Conservation (phyloP, 306 rosid genomes). For the Luffa aegyptiaca region DNA sequence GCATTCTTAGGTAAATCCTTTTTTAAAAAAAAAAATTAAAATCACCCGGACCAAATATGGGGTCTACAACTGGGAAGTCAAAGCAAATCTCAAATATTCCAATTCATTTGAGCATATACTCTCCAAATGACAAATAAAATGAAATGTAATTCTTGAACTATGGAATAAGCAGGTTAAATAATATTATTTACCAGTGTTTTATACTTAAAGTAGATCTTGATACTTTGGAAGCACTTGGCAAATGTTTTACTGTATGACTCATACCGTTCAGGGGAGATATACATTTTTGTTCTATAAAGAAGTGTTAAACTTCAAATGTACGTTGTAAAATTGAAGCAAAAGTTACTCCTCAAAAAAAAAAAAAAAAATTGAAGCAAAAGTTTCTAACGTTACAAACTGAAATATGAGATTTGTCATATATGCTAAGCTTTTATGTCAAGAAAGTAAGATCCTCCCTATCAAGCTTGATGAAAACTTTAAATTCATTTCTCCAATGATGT, state of each 20-base stretch:
- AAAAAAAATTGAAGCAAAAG: neutral
- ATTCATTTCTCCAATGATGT: no score
- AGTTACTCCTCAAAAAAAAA: no score
- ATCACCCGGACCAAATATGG: no score
- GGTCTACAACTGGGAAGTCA: constrained; percentile 78
- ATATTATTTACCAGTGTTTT: no score
- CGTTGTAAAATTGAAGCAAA: neutral
- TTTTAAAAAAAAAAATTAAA: no score
- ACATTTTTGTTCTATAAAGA: neutral
- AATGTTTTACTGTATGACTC: no score
- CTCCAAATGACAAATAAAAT: constrained; percentile 75
- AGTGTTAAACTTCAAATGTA: neutral
- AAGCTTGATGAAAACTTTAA: no score
- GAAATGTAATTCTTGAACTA: neutral
- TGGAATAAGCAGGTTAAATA: neutral
- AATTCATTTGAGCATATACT: constrained; percentile 18
- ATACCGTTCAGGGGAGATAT: no score
- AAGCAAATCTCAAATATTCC: constrained; percentile 88
- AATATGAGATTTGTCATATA: neutral
- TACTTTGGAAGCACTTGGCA: no score
- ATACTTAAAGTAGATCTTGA: no score
- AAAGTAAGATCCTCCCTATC: no score
- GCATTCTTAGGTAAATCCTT: no score
- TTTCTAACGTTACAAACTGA: neutral
- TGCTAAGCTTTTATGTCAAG: neutral